Base-by-base conservation (phyloP, 140 eudicot genomes). In the Ambrosia hybrid region DNA sequence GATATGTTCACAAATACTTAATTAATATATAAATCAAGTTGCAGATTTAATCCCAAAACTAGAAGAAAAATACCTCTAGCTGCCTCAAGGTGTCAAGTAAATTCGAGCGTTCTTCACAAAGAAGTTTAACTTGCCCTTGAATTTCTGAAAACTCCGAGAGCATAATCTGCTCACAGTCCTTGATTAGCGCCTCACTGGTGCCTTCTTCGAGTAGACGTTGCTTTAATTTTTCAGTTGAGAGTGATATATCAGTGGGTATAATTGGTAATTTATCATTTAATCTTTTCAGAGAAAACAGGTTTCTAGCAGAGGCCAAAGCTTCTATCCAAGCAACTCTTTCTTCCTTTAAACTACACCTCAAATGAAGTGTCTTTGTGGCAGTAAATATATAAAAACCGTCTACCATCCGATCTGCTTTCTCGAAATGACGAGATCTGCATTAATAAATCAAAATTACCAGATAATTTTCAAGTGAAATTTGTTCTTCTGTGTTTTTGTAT, bases 151-250 rank as follows among this genome's bases (percentile, higher is more conserved):
- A 85, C 43, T 92, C 95, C 0, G 91, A 83, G 17, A 85, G 81
- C 96, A 92, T 89, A 39, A 92, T 92, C 92, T 83, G 87, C 85
- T 92, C 98, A 64, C 96, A 89, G 17, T 92, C 98, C 43, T 89
- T 79, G 36, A 92, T 88, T 56, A 92, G 72, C 14, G 58, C 72
- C 76, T 92, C 96, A 59, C 76, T 81, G 52, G 83, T 77, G 33
- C 98, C 98, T 53, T 87, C 96, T 69, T 89, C 95, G 10, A 82
- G 75, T 79, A 92, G 68, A 3, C 96, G 95, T 37, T 77, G 62
- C 75, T 85, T 89, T 34, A 92, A 83, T 61, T 76, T 87, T 65
- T 86, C 95, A 3, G 96, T 92, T 3, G 98, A 92, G 26, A 89
- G 43, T 45, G 95, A 81, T 59, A 92, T 53, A 78, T 83, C 81